A percentile compares a stretch with the other conserved stretches of the same genome.
phyloP scores from a whole-genome alignment of 306 rosid species.

The Citrullus mucosospermus region DNA sequence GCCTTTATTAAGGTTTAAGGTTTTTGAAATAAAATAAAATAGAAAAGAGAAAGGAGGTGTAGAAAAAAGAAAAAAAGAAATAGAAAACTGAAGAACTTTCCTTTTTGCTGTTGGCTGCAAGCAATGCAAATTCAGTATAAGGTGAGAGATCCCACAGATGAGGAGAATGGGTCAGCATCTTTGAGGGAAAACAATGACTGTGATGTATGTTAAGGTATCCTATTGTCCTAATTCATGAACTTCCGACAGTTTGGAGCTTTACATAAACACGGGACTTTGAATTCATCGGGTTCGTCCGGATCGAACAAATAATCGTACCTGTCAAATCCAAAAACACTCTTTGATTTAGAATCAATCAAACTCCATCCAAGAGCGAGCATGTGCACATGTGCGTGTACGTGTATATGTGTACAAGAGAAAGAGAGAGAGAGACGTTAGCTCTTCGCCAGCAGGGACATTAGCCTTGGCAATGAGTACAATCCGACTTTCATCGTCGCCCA shows the following conservation, averaged over 20 bases:
- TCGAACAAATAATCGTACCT: constrained; percentile 98
- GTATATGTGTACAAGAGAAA: not conserved
- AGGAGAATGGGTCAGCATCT: constrained; percentile 68
- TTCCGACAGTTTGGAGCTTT: constrained; percentile 87
- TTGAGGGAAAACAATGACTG: constrained; percentile 64
- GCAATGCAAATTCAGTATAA: constrained; percentile 45
- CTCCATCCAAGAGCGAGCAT: not conserved
- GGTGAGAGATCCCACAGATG: constrained; percentile 35
- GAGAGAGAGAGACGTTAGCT: constrained; percentile 55
- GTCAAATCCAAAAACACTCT: constrained; percentile 19
- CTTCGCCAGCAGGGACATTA: constrained; percentile 61
- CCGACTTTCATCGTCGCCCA: constrained; percentile 88
- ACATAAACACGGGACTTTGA: constrained; percentile 95
- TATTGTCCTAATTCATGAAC: constrained; percentile 78
- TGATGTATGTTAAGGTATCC: constrained; percentile 19
- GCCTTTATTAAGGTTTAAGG: constrained; percentile 32
- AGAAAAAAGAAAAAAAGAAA: constrained; percentile 6
- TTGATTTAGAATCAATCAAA: not conserved
- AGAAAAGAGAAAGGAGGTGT: not conserved
- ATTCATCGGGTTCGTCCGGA: constrained; percentile 94
- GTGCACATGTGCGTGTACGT: not conserved
- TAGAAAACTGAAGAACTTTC: constrained; percentile 5
- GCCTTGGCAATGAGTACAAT: constrained; percentile 95
- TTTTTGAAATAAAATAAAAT: not conserved
- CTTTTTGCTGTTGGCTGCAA: constrained; percentile 8